Conservation (phyloP, 352 stramenopile species). For the Phytopythium oedochilum region DNA sequence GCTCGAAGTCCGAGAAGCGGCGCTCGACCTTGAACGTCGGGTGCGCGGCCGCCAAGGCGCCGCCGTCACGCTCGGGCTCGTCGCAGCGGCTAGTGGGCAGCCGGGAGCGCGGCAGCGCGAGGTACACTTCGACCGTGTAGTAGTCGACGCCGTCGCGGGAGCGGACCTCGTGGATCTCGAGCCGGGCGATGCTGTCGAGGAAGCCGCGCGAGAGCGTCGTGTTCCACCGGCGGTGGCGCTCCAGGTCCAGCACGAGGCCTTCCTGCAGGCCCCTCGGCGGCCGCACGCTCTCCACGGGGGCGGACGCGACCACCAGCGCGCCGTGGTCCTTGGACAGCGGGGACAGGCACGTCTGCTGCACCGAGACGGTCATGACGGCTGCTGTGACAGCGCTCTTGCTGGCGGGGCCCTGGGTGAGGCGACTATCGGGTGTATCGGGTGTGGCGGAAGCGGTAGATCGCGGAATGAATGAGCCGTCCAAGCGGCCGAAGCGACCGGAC, state of each 20-base stretch:
- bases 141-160: conserved; percentile 19
- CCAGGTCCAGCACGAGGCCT: conserved; percentile 19
- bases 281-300: conserved; percentile 8
- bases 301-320: conserved; percentile 14
- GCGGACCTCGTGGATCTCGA: conserved; percentile 33
- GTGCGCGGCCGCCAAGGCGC: not conserved
- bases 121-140: conserved; percentile 39
- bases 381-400: not conserved
- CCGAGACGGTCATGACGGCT: conserved; percentile 1
- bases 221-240: conserved; percentile 32
- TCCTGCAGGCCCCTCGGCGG: conserved; percentile 16
- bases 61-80: not conserved
- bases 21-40: conserved; percentile 40
- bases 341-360: conserved; percentile 17
- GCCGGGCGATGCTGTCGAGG: conserved; percentile 37
- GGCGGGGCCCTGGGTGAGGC: too few relatives aligned
- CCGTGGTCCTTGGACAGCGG: conserved; percentile 22
- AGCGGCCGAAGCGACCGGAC: not conserved
- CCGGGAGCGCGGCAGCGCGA: conserved; percentile 24
- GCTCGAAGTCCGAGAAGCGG: conserved; percentile 48
- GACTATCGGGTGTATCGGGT: too few relatives aligned
- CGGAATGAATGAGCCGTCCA: not conserved
- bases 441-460: not conserved
- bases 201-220: conserved; percentile 26
- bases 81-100: conserved; percentile 20